Conservation (phyloP, 2,329 filamentous ascomycete species). For the Ascocoryne sarcoides region DNA sequence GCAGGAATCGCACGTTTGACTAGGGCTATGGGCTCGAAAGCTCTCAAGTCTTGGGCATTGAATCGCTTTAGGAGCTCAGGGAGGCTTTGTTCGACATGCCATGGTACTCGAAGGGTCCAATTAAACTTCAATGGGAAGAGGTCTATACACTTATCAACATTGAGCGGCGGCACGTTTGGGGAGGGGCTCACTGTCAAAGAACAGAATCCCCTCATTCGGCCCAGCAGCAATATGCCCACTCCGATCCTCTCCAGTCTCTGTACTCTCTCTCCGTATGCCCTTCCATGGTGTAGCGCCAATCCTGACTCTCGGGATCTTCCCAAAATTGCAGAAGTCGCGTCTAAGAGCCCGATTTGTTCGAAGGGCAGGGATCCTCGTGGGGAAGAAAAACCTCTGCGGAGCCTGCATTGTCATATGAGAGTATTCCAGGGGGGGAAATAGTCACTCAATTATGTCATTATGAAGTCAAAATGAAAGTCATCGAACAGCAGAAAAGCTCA, state of each 20-base stretch:
- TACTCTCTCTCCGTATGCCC: slow-evolving; percentile 34
- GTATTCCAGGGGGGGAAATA: no score
- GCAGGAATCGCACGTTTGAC: slow-evolving; percentile 54
- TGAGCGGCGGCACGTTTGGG: neutral
- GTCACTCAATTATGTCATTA: no score
- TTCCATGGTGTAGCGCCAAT: slow-evolving; percentile 10
- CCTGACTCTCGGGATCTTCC: slow-evolving; percentile 10
- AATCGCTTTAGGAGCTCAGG: slow-evolving; percentile 42
- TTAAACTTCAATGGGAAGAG: slow-evolving; percentile 74
- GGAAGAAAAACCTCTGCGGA: slow-evolving; percentile 27
- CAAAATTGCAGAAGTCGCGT: slow-evolving; percentile 20
- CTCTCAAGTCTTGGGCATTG: slow-evolving; percentile 40
- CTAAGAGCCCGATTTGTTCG: slow-evolving; percentile 18
- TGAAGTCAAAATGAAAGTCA: no score
- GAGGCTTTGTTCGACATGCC: slow-evolving; percentile 34
- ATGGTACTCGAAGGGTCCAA: slow-evolving; percentile 49
- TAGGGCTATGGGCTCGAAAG: slow-evolving; percentile 46
- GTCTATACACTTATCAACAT: slow-evolving; percentile 41
- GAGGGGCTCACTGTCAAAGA: slow-evolving; percentile 69
- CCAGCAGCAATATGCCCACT: slow-evolving; percentile 73
- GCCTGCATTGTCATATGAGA: slow-evolving; percentile 21
- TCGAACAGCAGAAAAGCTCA: no score
- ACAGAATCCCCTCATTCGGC: slow-evolving; percentile 74
- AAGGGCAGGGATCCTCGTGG: slow-evolving; percentile 28
- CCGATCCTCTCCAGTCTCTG: slow-evolving; percentile 49